Percentiles rank a stretch among this genome's conserved stretches.
These are phyloP conservation scores for Brachypodium distachyon DNA, from an alignment of 202 grass and related monocot genomes.

Conservation along the genomic window DNA sequence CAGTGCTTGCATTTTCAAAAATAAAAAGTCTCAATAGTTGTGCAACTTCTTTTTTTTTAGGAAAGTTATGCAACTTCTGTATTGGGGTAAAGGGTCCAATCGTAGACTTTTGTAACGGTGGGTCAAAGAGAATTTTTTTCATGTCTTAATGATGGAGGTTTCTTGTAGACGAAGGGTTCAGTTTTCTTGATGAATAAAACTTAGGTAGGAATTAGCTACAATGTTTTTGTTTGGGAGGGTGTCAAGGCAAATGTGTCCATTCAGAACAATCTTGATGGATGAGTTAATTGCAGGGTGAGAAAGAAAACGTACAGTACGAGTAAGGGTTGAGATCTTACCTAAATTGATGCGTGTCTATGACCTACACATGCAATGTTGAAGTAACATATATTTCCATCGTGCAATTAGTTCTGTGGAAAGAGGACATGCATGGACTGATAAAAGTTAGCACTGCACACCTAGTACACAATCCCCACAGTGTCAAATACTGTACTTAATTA, in stretches of 20 bases:
- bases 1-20: no score
- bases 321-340: slow-evolving; percentile 30
- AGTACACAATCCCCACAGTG: not conserved
- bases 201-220: not conserved
- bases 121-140: no score
- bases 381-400: not conserved
- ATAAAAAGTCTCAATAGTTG: no score
- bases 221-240: slow-evolving; percentile 13
- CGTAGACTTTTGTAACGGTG: no score
- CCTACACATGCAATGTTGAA: slow-evolving; percentile 21
- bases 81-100: no score
- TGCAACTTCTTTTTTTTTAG: no score
- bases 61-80: no score
- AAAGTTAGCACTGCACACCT: not conserved
- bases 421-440: not conserved
- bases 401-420: slow-evolving; percentile 16
- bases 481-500: not conserved
- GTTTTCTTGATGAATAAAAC: slow-evolving; percentile 1
- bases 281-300: slow-evolving; percentile 13
- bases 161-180: not conserved
- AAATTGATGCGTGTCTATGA: slow-evolving; percentile 33
- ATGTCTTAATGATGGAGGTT: not conserved
- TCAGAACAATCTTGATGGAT: slow-evolving; percentile 10
- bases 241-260: slow-evolving; percentile 3
- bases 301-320: not conserved